Percentiles rank a stretch among this genome's conserved stretches.
phyloP scores from a whole-genome alignment of 805 yeast genomes.

The Blastobotrys parvus region DNA sequence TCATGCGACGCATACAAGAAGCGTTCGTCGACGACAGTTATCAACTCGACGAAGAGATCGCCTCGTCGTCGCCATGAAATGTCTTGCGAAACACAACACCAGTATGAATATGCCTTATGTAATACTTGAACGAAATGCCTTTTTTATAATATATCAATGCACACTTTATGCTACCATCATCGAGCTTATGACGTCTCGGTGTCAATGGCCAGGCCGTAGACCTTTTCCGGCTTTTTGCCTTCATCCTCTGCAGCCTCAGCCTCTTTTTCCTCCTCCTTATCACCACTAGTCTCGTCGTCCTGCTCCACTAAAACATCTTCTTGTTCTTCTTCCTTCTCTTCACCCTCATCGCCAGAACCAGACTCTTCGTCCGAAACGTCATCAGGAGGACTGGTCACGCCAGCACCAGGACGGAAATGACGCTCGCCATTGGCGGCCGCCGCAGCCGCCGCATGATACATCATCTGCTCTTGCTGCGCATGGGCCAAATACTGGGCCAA shows the following conservation, averaged over 20 bases:
- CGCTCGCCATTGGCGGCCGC: neutral
- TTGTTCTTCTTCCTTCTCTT: neutral
- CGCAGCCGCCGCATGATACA: conserved; percentile 19
- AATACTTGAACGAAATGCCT: too few relatives aligned
- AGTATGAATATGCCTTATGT: too few relatives aligned
- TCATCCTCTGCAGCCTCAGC: neutral
- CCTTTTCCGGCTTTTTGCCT: neutral
- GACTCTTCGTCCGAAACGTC: neutral
- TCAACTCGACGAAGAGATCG: neutral
- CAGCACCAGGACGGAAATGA: neutral
- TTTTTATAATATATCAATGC: too few relatives aligned
- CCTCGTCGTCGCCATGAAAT: neutral
- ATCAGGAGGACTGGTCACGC: too few relatives aligned
- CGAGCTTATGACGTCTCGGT: too few relatives aligned
- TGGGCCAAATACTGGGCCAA: conserved; percentile 76
- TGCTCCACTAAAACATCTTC: too few relatives aligned
- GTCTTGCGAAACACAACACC: too few relatives aligned
- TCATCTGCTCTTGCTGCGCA: conserved; percentile 45
- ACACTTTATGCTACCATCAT: too few relatives aligned
- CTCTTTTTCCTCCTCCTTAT: neutral
- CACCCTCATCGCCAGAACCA: neutral
- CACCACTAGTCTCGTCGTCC: neutral
- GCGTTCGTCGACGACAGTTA: too few relatives aligned
- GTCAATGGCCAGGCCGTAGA: neutral
- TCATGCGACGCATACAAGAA: too few relatives aligned